These are phyloP conservation scores for Hypomontagnella submonticulosa DNA, from an alignment of 495 filamentous ascomycete species.

Conservation along the genomic window DNA sequence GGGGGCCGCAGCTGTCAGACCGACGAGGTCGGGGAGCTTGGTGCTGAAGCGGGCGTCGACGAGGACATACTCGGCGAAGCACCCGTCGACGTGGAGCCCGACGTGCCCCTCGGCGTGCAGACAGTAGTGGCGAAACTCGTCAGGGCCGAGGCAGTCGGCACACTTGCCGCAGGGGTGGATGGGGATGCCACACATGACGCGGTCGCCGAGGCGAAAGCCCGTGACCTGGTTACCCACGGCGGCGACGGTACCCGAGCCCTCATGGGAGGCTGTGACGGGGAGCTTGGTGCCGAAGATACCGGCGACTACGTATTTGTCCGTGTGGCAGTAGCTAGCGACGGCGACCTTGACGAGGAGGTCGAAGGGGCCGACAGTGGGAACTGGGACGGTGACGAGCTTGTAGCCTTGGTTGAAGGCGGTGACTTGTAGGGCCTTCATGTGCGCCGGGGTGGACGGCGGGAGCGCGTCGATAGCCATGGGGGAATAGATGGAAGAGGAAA, in stretches of 20 bases:
- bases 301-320: constrained; percentile 63
- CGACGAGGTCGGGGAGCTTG: constrained; percentile 59
- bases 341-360: constrained; percentile 69
- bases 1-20: constrained; percentile 63
- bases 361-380: constrained; percentile 58
- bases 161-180: constrained; percentile 62
- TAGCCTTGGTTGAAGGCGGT: constrained; percentile 63
- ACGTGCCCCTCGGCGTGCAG: constrained; percentile 38
- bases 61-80: constrained; percentile 64
- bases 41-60: constrained; percentile 59
- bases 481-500: neutral
- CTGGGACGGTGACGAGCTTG: constrained; percentile 58
- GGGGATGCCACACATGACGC: constrained; percentile 61
- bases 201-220: constrained; percentile 59
- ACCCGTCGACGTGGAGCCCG: constrained; percentile 61
- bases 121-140: constrained; percentile 62
- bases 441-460: constrained; percentile 17
- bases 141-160: constrained; percentile 55
- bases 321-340: constrained; percentile 70
- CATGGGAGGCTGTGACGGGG: constrained; percentile 67
- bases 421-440: constrained; percentile 45
- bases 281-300: constrained; percentile 56
- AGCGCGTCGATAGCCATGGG: neutral
- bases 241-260: constrained; percentile 67
- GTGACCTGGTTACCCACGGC: constrained; percentile 56